Conservation (phyloP, 805 yeast species). For the Isabelozyma gotoi region DNA sequence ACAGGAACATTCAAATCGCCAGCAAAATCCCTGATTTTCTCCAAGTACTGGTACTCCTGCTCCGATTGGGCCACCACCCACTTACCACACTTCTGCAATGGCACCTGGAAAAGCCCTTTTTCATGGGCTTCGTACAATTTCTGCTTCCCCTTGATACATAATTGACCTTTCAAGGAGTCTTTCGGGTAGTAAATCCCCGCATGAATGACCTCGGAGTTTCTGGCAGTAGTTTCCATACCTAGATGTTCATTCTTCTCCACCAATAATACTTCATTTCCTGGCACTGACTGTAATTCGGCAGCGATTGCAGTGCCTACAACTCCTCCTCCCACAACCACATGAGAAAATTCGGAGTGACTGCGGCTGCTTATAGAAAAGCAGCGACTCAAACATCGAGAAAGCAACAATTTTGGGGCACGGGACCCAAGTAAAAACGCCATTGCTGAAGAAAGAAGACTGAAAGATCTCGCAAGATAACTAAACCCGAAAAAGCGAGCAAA, state of each 20-base stretch:
- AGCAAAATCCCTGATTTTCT: constrained; percentile 51
- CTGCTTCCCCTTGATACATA: constrained; percentile 76
- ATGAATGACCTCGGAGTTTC: constrained; percentile 91
- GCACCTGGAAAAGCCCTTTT: constrained; percentile 39
- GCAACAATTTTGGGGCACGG: too few relatives aligned
- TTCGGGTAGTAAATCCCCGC: constrained; percentile 85
- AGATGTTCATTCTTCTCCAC: constrained; percentile 64
- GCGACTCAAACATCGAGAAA: background rate
- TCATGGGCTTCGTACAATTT: constrained; percentile 58
- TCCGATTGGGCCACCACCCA: constrained; percentile 86
- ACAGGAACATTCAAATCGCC: constrained; percentile 55
- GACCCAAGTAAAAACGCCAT: too few relatives aligned
- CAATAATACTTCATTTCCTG: constrained; percentile 55
- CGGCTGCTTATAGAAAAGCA: background rate
- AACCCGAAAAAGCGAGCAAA: too few relatives aligned
- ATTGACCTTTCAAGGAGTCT: constrained; percentile 60
- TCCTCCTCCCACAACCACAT: constrained; percentile 81
- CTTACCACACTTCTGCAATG: constrained; percentile 68
- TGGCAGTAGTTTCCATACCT: constrained; percentile 83
- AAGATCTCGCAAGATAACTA: too few relatives aligned
- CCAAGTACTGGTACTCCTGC: constrained; percentile 57
- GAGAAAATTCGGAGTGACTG: constrained; percentile 53
- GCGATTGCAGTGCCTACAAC: constrained; percentile 83
- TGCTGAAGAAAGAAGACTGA: too few relatives aligned
- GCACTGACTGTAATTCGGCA: constrained; percentile 52